Conservation (phyloP, 164 flowering plant genomes). For the Hamamelis virginiana region DNA sequence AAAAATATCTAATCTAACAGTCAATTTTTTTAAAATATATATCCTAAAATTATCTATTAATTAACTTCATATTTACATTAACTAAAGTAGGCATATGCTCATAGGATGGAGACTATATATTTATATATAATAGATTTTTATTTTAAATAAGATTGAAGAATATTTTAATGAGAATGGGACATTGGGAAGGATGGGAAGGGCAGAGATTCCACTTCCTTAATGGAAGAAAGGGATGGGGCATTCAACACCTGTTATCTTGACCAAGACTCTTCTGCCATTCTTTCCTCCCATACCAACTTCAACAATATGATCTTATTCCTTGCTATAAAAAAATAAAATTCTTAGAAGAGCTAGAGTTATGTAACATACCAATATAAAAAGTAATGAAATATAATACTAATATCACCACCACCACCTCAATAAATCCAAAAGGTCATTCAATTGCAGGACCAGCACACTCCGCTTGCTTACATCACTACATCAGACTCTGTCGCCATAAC, state of each 20-base stretch:
- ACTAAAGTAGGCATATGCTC: too few species aligned
- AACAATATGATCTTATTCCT: conserved; percentile 16
- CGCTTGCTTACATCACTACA: conserved; percentile 32
- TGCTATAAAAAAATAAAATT: background rate
- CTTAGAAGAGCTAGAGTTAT: background rate
- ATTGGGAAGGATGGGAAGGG: conserved; percentile 39
- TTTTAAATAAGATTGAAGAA: background rate
- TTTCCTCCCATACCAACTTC: conserved; percentile 29
- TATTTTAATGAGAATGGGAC: conserved; percentile 10
- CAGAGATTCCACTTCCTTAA: conserved; percentile 47
- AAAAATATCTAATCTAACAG: too few species aligned
- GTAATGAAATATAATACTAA: conserved; percentile 3
- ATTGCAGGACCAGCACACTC: conserved; percentile 20
- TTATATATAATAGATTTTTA: background rate
- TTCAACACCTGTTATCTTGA: conserved; percentile 32
- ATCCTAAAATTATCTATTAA: too few species aligned
- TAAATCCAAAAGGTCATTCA: conserved; percentile 32
- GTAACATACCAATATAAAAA: background rate
- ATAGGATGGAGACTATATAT: too few species aligned
- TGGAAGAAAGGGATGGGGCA: conserved; percentile 39
- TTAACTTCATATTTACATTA: too few species aligned
- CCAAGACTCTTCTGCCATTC: conserved; percentile 38
- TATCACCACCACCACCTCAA: conserved; percentile 13
- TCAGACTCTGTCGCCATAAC: conserved; percentile 28
- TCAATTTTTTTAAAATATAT: too few species aligned